Conservation (phyloP, 352 stramenopile species). For the Lagenidium giganteum region DNA sequence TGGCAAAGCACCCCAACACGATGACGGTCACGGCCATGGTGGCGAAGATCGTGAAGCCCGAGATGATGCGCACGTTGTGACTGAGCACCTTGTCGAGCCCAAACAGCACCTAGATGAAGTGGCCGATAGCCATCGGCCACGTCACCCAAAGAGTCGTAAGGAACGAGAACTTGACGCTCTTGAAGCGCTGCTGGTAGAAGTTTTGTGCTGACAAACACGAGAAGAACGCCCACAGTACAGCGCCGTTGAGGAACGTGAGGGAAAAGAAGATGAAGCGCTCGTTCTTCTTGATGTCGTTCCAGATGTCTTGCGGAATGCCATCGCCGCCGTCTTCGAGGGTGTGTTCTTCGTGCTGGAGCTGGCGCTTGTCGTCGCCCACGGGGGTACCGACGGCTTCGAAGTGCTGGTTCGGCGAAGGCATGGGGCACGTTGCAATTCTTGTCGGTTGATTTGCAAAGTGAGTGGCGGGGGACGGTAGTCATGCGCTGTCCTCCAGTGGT, state of each 20-base stretch:
- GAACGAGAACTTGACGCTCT: constrained; percentile 1
- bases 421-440: no score
- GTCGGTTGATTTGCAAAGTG: no score
- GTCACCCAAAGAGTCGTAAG: constrained; percentile 5
- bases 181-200: constrained; percentile 12
- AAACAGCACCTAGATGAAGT: constrained; percentile 6
- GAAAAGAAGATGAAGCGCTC: constrained; percentile 9
- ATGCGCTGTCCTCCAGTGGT: no score
- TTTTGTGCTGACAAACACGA: constrained; percentile 22
- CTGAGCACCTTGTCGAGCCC: constrained; percentile 11
- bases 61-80: constrained; percentile 6
- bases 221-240: constrained; percentile 19
- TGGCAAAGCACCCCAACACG: constrained; percentile 16
- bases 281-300: constrained; percentile 7
- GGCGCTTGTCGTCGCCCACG: no score
- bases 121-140: constrained; percentile 8
- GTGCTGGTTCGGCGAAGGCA: no score
- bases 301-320: constrained; percentile 8
- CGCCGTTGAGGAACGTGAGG: constrained; percentile 18
- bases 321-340: no score
- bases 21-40: constrained; percentile 14
- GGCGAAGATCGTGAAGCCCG: constrained; percentile 12
- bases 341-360: no score
- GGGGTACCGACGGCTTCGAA: no score
- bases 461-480: no score